Conservation (phyloP, 495 filamentous ascomycete genomes). For the Talaromyces adpressus region DNA sequence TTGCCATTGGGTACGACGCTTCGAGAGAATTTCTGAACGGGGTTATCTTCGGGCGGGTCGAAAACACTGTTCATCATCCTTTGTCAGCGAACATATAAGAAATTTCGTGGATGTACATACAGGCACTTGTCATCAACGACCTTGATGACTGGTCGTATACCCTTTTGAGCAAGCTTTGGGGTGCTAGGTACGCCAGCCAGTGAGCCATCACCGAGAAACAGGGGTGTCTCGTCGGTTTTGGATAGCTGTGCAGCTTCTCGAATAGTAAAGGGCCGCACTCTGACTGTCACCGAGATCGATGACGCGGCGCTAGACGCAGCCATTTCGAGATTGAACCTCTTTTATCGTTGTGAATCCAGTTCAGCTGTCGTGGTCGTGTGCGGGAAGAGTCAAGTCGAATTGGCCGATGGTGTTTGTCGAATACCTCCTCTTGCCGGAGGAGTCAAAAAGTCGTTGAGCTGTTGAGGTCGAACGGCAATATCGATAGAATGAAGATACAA, state of each 20-base stretch:
- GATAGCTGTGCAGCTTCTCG: slow-evolving; percentile 61
- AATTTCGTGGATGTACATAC: slow-evolving; percentile 46
- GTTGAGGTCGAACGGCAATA: neutral
- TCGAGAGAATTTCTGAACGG: slow-evolving; percentile 83
- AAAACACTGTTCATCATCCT: slow-evolving; percentile 62
- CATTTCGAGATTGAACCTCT: slow-evolving; percentile 29
- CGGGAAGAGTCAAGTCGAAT: neutral
- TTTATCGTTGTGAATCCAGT: neutral
- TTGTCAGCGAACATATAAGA: neutral
- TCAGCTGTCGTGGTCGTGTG: neutral
- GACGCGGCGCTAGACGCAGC: slow-evolving; percentile 52
- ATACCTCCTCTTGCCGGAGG: slow-evolving; percentile 1
- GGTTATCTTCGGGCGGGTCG: slow-evolving; percentile 94
- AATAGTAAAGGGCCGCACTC: slow-evolving; percentile 86
- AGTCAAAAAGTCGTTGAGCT: neutral
- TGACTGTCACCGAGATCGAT: slow-evolving; percentile 67
- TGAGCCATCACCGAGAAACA: slow-evolving; percentile 93
- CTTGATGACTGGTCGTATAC: slow-evolving; percentile 86
- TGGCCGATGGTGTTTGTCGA: neutral
- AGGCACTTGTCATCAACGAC: slow-evolving; percentile 94
- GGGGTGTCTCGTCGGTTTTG: slow-evolving; percentile 73
- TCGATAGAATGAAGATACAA: neutral
- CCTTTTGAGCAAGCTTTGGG: slow-evolving; percentile 80
- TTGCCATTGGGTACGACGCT: slow-evolving; percentile 80
- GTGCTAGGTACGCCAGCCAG: slow-evolving; percentile 70